Evolutionary conservation across 2,329 filamentous ascomycete species (phyloP).

Genomic region (Cladorrhinum sp.): DNA sequence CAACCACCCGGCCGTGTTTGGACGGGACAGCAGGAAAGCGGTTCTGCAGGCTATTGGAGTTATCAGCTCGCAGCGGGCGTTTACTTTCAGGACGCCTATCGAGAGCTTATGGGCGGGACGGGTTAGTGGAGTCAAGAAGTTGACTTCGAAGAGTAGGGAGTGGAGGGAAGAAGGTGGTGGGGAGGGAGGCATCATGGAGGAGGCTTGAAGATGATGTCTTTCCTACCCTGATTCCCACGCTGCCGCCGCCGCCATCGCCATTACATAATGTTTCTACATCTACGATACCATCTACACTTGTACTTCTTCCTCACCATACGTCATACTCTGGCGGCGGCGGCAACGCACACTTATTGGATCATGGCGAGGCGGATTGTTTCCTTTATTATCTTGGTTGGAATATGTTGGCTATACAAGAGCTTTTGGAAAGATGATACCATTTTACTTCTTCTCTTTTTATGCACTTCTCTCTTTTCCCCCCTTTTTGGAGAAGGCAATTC

Average conservation of each 20-base stretch:
- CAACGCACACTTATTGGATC: background rate
- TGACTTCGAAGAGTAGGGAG: slow-evolving; percentile 81
- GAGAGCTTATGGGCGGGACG: slow-evolving; percentile 87
- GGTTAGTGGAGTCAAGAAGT: slow-evolving; percentile 73
- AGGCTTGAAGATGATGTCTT: slow-evolving; percentile 42
- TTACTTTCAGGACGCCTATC: slow-evolving; percentile 86
- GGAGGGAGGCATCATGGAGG: slow-evolving; percentile 61
- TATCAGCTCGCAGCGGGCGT: slow-evolving; percentile 89
- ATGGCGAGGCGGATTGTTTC: background rate
- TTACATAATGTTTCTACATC: background rate
- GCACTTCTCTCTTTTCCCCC: background rate
- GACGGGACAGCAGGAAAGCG: slow-evolving; percentile 88
- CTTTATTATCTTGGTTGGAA: background rate
- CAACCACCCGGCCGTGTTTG: slow-evolving; percentile 91
- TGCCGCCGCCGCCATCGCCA: background rate
- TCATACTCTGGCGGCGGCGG: background rate
- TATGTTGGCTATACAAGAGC: background rate
- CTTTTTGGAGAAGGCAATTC: background rate
- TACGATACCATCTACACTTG: background rate
- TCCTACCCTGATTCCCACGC: background rate
- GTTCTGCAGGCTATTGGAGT: slow-evolving; percentile 95
- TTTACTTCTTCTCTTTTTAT: slow-evolving; percentile 16
- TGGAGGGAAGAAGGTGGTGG: slow-evolving; percentile 88
- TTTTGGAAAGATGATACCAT: slow-evolving; percentile 23
- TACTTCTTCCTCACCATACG: background rate